These are phyloP conservation scores for Brassica cretica DNA, from an alignment of 345 rosid species.

Conservation along the genomic window DNA sequence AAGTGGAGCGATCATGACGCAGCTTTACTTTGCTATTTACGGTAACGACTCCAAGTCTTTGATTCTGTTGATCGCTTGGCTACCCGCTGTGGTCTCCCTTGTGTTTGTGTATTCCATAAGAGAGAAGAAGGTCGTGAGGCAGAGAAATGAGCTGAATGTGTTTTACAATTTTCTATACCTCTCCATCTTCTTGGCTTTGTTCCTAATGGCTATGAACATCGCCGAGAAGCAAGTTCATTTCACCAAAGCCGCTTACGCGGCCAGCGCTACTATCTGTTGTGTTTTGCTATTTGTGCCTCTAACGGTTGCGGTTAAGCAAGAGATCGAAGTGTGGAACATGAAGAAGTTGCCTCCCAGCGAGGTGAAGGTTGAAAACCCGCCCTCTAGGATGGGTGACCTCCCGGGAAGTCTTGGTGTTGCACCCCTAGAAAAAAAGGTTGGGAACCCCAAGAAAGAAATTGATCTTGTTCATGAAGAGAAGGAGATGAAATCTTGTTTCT, in stretches of 20 bases:
- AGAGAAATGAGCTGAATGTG: constrained; percentile 57
- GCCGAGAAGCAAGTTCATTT: constrained; percentile 54
- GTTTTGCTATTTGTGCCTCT: constrained; percentile 67
- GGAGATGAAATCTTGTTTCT: constrained; percentile 49
- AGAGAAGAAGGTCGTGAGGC: constrained; percentile 48
- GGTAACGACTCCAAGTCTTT: constrained; percentile 74
- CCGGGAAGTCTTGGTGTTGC: too few species aligned
- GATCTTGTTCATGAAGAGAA: constrained; percentile 29
- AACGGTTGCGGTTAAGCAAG: constrained; percentile 58
- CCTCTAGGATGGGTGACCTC: too few species aligned
- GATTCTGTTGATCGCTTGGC: constrained; percentile 76
- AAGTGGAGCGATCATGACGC: constrained; percentile 86
- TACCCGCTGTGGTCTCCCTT: constrained; percentile 76
- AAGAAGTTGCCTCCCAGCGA: constrained; percentile 40
- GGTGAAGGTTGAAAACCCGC: constrained; percentile 20
- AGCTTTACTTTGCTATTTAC: constrained; percentile 74
- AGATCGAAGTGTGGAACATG: constrained; percentile 55
- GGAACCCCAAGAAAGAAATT: constrained; percentile 24
- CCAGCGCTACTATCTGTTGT: constrained; percentile 47
- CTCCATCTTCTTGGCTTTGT: constrained; percentile 65
- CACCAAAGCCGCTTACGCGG: constrained; percentile 55
- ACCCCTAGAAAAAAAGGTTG: too few species aligned
- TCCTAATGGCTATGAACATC: constrained; percentile 64
- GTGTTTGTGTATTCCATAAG: constrained; percentile 70
- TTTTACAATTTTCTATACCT: constrained; percentile 63